Base-by-base conservation (phyloP, 2,329 filamentous ascomycete genomes). In the Bipolaris oryzae region DNA sequence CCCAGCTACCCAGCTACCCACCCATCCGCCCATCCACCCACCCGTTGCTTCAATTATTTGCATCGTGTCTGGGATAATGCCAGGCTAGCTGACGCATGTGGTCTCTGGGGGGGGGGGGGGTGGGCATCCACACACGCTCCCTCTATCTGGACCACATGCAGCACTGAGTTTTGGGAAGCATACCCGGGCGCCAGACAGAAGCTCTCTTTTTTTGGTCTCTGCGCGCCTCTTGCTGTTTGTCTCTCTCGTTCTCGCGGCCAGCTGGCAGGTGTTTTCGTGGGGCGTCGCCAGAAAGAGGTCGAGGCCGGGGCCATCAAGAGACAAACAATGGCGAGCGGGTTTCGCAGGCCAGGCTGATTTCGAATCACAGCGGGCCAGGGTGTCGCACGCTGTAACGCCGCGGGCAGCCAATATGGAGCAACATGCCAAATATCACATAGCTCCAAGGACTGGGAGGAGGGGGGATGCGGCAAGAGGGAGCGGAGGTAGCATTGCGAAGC, bases 391-490 rank as follows among this genome's bases (percentile, higher is more conserved):
- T 68, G 69, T 70, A 65, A 62, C 62, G 64, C 54, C 61, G 54
- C 62, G 46, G 44, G 62, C 55, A 61, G 54, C 55, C 68, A 71
- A 72, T 73, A 71, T 72, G 64, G 70, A 63, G 67, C 62, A 73
- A 70, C 71, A 62, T 63, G 64, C 58, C 67, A 71, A 61, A 72
- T 69, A 70, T 65, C 62, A 67, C 68, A 69, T 68, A 68, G 71
- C 69, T 28, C 65, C 57, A 61, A 67, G 64, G 56, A 39, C 58
- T 60, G 60, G 62, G 56, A 57, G 58, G 56, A 48, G 53, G 50
- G 11, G 38, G 38, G 38, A 20, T 41, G 38, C 38, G 38, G 38
- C 38, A 41, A 11, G 20, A 41, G 20, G 38, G 38, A 41, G 38
- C 38, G 38, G 38, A 41, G 38, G 38, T 41, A 41, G 38, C 13